A percentile compares a stretch with the other conserved stretches of the same genome.
Conservation (phyloP, 2,329 filamentous ascomycete species). For the Talaromyces atroroseus region DNA sequence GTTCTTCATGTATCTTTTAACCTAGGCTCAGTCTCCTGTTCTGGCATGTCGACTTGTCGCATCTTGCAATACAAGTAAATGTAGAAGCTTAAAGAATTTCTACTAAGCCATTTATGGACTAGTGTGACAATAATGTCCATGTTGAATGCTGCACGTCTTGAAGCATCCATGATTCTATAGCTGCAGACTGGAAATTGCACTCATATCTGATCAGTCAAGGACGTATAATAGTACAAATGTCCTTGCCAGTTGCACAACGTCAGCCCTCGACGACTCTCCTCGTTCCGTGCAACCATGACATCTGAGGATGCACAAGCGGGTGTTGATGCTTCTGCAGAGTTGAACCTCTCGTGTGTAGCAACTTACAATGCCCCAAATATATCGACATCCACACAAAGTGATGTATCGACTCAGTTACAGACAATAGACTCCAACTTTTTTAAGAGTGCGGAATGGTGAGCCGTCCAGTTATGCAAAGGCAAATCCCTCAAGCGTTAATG, state of each 20-base stretch:
- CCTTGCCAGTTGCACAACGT: background rate
- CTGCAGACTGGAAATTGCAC: background rate
- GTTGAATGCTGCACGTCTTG: background rate
- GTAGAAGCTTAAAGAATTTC: background rate
- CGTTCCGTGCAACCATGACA: background rate
- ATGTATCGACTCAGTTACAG: background rate
- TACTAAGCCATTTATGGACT: background rate
- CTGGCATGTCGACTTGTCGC: background rate
- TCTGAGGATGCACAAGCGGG: background rate
- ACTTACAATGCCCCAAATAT: constrained; percentile 2
- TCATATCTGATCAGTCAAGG: background rate
- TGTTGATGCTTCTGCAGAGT: background rate
- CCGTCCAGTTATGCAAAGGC: background rate
- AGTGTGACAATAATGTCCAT: background rate
- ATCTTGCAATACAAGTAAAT: background rate
- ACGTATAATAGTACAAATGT: background rate
- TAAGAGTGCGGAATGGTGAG: constrained; percentile 43
- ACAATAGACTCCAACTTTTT: constrained; percentile 32
- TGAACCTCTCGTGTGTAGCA: constrained; percentile 9
- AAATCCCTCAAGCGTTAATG: constrained; percentile 2
- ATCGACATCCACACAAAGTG: background rate
- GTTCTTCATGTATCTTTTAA: background rate
- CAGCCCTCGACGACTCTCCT: background rate
- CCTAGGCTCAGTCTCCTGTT: background rate
- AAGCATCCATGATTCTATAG: background rate